Percentiles rank a stretch among this genome's conserved stretches.
These are phyloP conservation scores for Wickerhamiella infanticola DNA, from an alignment of 1,139 yeast species.

Conservation along the genomic window DNA sequence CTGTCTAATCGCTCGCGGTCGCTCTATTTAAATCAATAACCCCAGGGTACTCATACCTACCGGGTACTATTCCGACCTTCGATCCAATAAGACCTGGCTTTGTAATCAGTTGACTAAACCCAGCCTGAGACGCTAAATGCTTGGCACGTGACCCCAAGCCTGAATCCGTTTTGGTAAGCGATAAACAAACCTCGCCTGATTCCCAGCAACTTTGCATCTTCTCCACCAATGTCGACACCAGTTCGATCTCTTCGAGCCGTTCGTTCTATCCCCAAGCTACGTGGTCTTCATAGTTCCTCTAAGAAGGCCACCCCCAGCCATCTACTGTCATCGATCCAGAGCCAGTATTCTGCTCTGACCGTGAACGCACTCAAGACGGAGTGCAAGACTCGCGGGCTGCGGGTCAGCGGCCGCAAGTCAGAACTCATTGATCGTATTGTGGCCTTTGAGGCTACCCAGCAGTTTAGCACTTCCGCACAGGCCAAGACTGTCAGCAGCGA, in stretches of 20 bases:
- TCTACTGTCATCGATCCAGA: conserved; percentile 16
- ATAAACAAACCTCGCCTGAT: too few species aligned
- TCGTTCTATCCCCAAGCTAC: conserved; percentile 11
- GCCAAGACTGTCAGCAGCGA: neutral
- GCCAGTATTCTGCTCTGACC: conserved; percentile 27
- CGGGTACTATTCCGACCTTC: too few species aligned
- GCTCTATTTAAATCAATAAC: too few species aligned
- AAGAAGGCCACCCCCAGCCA: conserved; percentile 23
- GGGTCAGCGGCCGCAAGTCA: conserved; percentile 39
- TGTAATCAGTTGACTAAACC: too few species aligned
- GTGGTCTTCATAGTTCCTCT: conserved; percentile 19
- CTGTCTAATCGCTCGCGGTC: too few species aligned
- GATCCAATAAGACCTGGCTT: too few species aligned
- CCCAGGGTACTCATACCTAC: too few species aligned
- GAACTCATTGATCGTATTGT: conserved; percentile 37
- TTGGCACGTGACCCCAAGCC: too few species aligned
- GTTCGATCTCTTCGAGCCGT: conserved; percentile 8
- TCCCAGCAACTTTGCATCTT: too few species aligned
- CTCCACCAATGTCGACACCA: conserved; percentile 6
- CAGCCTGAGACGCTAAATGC: too few species aligned
- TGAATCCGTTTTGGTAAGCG: too few species aligned
- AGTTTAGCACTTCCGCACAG: conserved; percentile 16
- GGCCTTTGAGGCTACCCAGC: conserved; percentile 27
- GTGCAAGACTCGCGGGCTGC: conserved; percentile 40
- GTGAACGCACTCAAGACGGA: conserved; percentile 36